Conservation (phyloP, 1,284 basidiomycete species). For the Trichosporon sp. region DNA sequence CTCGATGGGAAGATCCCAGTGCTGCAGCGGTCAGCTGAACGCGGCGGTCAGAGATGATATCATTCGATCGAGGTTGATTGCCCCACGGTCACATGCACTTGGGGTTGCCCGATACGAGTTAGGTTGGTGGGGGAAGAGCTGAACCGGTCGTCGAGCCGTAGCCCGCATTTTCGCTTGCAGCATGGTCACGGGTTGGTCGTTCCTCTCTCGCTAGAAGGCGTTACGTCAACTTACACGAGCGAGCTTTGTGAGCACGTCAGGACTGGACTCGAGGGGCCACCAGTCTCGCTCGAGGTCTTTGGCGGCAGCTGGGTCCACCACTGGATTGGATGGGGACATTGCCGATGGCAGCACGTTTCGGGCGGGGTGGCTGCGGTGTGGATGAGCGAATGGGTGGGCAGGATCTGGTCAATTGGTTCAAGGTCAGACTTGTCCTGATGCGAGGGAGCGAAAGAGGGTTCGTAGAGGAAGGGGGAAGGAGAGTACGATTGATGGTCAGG, state of each 20-base stretch:
- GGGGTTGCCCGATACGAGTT: neutral
- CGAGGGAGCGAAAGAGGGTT: neutral
- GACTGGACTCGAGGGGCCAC: neutral
- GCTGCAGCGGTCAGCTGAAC: conserved; percentile 10
- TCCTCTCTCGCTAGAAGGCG: neutral
- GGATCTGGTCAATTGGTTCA: neutral
- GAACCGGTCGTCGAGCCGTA: neutral
- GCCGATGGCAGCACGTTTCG: neutral
- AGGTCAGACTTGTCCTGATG: neutral
- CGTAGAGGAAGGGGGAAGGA: neutral
- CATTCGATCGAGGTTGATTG: neutral
- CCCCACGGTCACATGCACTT: neutral
- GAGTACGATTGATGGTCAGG: neutral
- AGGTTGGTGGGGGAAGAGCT: neutral
- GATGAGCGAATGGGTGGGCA: neutral
- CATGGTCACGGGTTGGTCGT: neutral
- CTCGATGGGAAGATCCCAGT: conserved; percentile 39
- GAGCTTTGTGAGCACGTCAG: neutral
- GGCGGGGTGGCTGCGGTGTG: neutral
- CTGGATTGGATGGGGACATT: neutral
- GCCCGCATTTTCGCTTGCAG: neutral
- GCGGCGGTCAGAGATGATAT: neutral
- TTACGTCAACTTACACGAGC: neutral
- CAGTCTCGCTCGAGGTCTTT: conserved; percentile 1
- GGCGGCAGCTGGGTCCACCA: neutral